These are phyloP conservation scores for Aspergillus sp. DNA, from an alignment of 2,329 filamentous ascomycete species.

Conservation along the genomic window DNA sequence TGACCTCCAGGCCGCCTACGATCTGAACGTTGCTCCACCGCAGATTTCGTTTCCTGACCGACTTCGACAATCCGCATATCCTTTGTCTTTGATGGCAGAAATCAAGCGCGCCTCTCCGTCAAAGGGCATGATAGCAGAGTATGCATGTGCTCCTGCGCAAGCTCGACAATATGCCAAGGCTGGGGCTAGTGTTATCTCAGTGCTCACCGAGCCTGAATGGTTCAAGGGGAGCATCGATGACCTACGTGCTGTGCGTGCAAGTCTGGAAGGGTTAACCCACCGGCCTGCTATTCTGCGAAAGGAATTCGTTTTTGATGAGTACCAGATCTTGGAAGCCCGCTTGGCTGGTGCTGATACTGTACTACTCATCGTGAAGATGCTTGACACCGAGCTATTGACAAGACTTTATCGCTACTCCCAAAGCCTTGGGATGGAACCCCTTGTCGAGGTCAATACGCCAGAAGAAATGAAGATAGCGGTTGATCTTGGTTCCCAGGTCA, in stretches of 20 bases:
- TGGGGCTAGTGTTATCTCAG: slow-evolving; percentile 94
- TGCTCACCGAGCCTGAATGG: slow-evolving; percentile 98
- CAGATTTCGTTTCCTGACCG: slow-evolving; percentile 77
- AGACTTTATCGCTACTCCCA: slow-evolving; percentile 84
- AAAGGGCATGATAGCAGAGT: slow-evolving; percentile 88
- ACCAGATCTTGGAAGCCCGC: slow-evolving; percentile 93
- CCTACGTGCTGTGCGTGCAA: slow-evolving; percentile 79
- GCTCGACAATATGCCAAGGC: slow-evolving; percentile 89
- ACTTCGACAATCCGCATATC: slow-evolving; percentile 76
- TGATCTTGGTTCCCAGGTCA: slow-evolving; percentile 81
- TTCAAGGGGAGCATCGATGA: slow-evolving; percentile 99
- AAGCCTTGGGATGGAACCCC: slow-evolving; percentile 91
- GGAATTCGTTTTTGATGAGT: slow-evolving; percentile 97
- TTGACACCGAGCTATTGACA: slow-evolving; percentile 71
- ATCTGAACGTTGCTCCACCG: slow-evolving; percentile 80
- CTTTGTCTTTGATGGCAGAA: slow-evolving; percentile 93
- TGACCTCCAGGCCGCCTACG: slow-evolving; percentile 84
- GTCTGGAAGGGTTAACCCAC: slow-evolving; percentile 86
- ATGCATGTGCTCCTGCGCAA: slow-evolving; percentile 84
- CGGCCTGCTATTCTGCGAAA: slow-evolving; percentile 89
- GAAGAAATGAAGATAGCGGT: slow-evolving; percentile 91
- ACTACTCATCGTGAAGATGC: slow-evolving; percentile 97
- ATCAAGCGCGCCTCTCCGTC: slow-evolving; percentile 96
- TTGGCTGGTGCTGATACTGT: slow-evolving; percentile 93
- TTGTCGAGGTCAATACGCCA: slow-evolving; percentile 93